phyloP scores from a whole-genome alignment of 495 filamentous ascomycete species.

The Tuber microsphaerosporum region DNA sequence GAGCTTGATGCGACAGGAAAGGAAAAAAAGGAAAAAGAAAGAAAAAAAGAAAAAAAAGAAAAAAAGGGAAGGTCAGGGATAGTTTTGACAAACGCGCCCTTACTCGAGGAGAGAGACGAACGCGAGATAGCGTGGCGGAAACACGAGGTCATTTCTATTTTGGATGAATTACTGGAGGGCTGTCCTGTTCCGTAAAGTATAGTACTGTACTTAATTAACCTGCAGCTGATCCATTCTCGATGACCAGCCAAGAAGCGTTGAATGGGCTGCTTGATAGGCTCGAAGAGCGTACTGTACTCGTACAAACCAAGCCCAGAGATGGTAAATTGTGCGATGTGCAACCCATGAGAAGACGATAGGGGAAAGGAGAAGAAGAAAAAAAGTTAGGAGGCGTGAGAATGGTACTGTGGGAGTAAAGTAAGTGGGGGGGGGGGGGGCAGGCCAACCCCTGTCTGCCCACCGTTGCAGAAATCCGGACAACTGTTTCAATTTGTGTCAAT shows the following conservation, averaged over 20 bases:
- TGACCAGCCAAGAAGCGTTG: not conserved
- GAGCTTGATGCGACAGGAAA: not conserved
- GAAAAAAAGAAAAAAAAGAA: not conserved
- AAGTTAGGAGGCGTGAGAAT: not conserved
- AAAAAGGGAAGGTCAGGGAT: not conserved
- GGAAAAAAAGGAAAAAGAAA: too few species aligned
- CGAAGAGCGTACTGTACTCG: not conserved
- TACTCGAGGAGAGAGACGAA: not conserved
- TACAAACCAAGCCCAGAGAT: not conserved
- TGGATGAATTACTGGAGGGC: not conserved
- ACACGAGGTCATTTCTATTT: conserved; percentile 6
- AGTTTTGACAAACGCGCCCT: not conserved
- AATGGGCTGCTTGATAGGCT: not conserved
- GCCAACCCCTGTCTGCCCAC: not conserved
- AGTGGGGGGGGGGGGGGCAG: not conserved
- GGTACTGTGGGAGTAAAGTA: not conserved
- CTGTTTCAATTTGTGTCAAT: conserved; percentile 36
- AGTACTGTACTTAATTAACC: too few species aligned
- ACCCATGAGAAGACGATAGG: not conserved
- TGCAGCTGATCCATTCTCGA: not conserved
- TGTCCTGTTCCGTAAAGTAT: not conserved
- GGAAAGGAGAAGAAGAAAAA: not conserved
- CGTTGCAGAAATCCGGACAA: conserved; percentile 1
- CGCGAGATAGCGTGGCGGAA: not conserved
- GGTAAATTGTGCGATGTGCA: not conserved